Base-by-base conservation (phyloP, 169 alveolate genomes). In the Prorocentrum cordatum region DNA sequence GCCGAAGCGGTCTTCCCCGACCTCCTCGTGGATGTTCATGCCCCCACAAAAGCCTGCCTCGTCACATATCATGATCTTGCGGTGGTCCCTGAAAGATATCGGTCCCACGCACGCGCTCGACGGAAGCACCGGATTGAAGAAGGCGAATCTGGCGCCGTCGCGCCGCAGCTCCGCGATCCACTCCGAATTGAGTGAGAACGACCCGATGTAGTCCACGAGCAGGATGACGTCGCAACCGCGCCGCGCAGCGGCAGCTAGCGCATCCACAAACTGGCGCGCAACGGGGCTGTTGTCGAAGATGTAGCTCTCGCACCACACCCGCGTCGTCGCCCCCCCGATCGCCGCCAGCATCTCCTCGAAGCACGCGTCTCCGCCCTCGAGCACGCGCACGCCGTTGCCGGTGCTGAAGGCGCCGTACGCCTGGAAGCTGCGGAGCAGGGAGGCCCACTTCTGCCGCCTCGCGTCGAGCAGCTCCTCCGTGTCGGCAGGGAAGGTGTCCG, bases 281-380 rank as follows among this genome's bases (percentile, higher is more conserved):
- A 18, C 7, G 72, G 4, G 58, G 66, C 89, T 79, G 75, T 58
- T 61, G 89, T 79, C 89, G 14, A 79, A 79, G 73, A 79, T 79
- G 89, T 79, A 79, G 66, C 89, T 79, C 38, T 79, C 89, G 27
- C 89, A 79, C 89, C 89, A 79, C 2, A 79, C 89, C n/a, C 89
- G 73, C 9, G 75, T 79, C 66, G 7, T 54, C 10, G 66, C 29
- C 10, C 24, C 9, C 29, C 18, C 18, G 35, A 35, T 31, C 35
- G n/a, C 73, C 75, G 26, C 22, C 33, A 79, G 32, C 89, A 79
- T 79, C 64, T 61, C 77, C 2, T 31, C 36, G 89, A 79, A 79
- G 77, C 73, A 79, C 24, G 29, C 50, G n/a, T 79, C 89, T 12
- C 89, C 89, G 12, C 89, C 89, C 61, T 79, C 89, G 66, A 79